A percentile compares a stretch with the other conserved stretches of the same genome.
phyloP scores from a whole-genome alignment of 1,139 yeast genomes.

The Meyerozyma sp. region DNA sequence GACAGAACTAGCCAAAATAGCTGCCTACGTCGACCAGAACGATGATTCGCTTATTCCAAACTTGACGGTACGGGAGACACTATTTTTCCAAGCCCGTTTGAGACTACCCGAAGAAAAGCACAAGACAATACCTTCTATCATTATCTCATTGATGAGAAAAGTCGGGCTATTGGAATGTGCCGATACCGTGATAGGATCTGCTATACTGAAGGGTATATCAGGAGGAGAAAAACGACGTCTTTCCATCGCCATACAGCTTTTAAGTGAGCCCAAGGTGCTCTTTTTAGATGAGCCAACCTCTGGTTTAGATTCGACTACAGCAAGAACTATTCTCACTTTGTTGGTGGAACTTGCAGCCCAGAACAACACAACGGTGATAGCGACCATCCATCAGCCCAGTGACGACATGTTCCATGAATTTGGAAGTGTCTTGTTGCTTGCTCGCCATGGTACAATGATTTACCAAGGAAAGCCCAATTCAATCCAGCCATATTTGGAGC shows the following conservation, averaged over 20 bases:
- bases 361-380: constrained; percentile 17
- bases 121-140: constrained; percentile 11
- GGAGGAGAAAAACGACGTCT: constrained; percentile 24
- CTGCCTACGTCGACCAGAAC: constrained; percentile 20
- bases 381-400: constrained; percentile 23
- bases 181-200: constrained; percentile 19
- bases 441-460: constrained; percentile 18
- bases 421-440: constrained; percentile 18
- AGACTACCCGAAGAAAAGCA: constrained; percentile 16
- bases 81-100: constrained; percentile 19
- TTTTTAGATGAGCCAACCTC: constrained; percentile 24
- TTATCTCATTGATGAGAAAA: constrained; percentile 13
- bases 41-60: constrained; percentile 19
- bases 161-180: constrained; percentile 21
- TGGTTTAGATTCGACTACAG: constrained; percentile 20
- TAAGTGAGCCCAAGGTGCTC: constrained; percentile 18
- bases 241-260: constrained; percentile 20
- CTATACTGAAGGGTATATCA: constrained; percentile 17
- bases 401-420: constrained; percentile 16
- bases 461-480: constrained; percentile 14
- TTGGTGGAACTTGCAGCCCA: constrained; percentile 12
- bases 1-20: constrained; percentile 11
- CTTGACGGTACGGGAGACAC: constrained; percentile 21
- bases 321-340: constrained; percentile 13
- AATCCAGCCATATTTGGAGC: constrained; percentile 10